phyloP scores from a whole-genome alignment of 1,284 basidiomycete species.

The Cryptococcus sp. region DNA sequence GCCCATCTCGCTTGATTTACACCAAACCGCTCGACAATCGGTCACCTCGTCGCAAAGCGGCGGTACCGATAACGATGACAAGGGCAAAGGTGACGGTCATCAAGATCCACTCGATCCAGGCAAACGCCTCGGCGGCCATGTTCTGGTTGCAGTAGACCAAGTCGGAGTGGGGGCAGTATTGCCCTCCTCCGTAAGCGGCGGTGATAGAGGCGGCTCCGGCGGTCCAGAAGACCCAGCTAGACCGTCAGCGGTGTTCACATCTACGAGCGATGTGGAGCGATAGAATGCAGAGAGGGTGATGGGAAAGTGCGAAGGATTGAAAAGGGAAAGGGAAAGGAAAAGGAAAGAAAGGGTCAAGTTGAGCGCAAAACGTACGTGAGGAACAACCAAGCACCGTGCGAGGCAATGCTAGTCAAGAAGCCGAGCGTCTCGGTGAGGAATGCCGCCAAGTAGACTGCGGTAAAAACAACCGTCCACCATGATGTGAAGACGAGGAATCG shows the following conservation, averaged over 20 bases:
- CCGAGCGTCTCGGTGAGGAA: constrained; percentile 33
- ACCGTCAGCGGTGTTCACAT: neutral
- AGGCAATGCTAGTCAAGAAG: constrained; percentile 39
- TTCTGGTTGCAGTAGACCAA: constrained; percentile 40
- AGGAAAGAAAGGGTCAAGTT: neutral
- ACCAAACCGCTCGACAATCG: constrained; percentile 23
- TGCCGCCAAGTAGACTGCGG: constrained; percentile 36
- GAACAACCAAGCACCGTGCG: constrained; percentile 37
- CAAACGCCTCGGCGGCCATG: constrained; percentile 44
- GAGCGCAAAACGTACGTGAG: constrained; percentile 34
- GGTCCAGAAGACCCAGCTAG: constrained; percentile 48
- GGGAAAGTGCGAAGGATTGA: no score
- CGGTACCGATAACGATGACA: constrained; percentile 27
- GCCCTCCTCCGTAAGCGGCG: constrained; percentile 37
- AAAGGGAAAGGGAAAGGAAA: neutral
- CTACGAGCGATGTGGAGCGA: neutral
- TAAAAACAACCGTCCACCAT: constrained; percentile 47
- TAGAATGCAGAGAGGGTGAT: neutral
- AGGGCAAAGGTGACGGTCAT: constrained; percentile 33
- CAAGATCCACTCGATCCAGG: constrained; percentile 46
- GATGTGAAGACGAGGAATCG: constrained; percentile 46
- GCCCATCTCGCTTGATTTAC: no score
- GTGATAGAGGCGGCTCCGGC: constrained; percentile 40
- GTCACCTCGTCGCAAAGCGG: constrained; percentile 37
- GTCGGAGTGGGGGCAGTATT: constrained; percentile 25